Conservation (phyloP, 202 grass and related monocot genomes). For the Zizania palustris region DNA sequence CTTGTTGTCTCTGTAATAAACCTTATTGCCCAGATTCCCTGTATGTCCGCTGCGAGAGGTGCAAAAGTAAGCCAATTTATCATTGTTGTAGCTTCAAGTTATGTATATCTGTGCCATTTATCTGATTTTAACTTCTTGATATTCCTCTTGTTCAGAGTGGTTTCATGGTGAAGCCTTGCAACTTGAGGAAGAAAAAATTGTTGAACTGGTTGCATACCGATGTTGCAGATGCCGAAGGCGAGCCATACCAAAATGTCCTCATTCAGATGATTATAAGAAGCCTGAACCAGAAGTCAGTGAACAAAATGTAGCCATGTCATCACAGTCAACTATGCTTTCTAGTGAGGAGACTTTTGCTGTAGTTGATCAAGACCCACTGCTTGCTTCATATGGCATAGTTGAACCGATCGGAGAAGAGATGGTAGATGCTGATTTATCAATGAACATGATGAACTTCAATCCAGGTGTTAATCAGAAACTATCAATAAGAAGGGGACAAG, state of each 20-base stretch:
- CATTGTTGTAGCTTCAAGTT: slow-evolving; percentile 37
- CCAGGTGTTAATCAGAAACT: slow-evolving; percentile 63
- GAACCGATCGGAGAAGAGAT: slow-evolving; percentile 46
- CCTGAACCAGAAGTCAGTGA: slow-evolving; percentile 61
- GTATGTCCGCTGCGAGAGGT: slow-evolving; percentile 87
- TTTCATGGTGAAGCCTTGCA: slow-evolving; percentile 91
- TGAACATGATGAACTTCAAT: slow-evolving; percentile 32
- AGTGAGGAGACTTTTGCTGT: slow-evolving; percentile 43
- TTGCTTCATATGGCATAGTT: slow-evolving; percentile 70
- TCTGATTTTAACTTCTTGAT: slow-evolving; percentile 29
- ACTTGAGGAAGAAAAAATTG: slow-evolving; percentile 69
- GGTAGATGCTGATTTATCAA: slow-evolving; percentile 47
- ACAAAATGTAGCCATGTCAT: slow-evolving; percentile 37
- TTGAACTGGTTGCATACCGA: slow-evolving; percentile 70
- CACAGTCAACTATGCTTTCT: slow-evolving; percentile 51
- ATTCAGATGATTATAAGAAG: slow-evolving; percentile 60
- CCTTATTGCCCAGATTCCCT: slow-evolving; percentile 66
- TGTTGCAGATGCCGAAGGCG: slow-evolving; percentile 90
- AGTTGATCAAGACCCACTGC: slow-evolving; percentile 58
- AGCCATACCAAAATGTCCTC: slow-evolving; percentile 79
- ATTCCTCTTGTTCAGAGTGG: slow-evolving; percentile 71
- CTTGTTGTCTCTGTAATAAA: slow-evolving; percentile 74
- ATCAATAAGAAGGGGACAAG: slow-evolving; percentile 68
- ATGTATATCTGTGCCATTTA: slow-evolving; percentile 41
- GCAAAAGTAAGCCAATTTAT: slow-evolving; percentile 64